A percentile compares a stretch with the other conserved stretches of the same genome.
Evolutionary conservation across 176 grass and related monocot species (phyloP).

Genomic region (Juncus effusus): DNA sequence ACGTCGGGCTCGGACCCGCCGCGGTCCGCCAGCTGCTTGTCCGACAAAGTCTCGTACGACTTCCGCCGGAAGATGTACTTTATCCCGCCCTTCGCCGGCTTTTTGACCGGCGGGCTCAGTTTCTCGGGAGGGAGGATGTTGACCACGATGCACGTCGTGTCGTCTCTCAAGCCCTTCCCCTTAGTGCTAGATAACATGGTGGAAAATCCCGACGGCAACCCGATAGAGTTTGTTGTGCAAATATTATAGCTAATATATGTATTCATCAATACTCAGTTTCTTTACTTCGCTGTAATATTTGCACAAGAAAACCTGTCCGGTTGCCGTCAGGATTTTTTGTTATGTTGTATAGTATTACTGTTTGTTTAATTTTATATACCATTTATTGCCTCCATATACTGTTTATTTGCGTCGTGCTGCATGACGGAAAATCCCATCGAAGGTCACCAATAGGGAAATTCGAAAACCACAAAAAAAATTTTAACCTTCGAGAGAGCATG

Average conservation of each 20-base stretch:
- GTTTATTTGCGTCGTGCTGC: too few species aligned
- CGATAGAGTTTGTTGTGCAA: too few species aligned
- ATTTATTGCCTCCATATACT: too few species aligned
- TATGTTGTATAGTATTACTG: too few species aligned
- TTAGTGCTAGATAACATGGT: too few species aligned
- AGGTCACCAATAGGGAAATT: constrained; percentile 4
- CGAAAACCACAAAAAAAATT: constrained; percentile 1
- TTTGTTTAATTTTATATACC: too few species aligned
- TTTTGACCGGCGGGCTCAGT: constrained; percentile 69
- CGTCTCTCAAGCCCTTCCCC: constrained; percentile 71
- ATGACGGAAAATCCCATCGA: background rate
- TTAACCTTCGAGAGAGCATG: constrained; percentile 32
- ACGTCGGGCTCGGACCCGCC: constrained; percentile 55
- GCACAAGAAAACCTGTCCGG: too few species aligned
- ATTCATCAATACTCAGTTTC: too few species aligned
- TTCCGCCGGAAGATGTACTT: constrained; percentile 64
- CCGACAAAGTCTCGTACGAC: constrained; percentile 67
- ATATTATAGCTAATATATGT: too few species aligned
- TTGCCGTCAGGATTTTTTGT: too few species aligned
- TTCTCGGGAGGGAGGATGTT: constrained; percentile 87
- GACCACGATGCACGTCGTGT: constrained; percentile 92
- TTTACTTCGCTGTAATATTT: too few species aligned
- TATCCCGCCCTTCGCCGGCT: constrained; percentile 58
- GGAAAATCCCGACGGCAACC: too few species aligned
- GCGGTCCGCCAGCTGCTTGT: constrained; percentile 47